Evolutionary conservation across 805 yeast genomes (phyloP).

Genomic region (Candida succiphila): DNA sequence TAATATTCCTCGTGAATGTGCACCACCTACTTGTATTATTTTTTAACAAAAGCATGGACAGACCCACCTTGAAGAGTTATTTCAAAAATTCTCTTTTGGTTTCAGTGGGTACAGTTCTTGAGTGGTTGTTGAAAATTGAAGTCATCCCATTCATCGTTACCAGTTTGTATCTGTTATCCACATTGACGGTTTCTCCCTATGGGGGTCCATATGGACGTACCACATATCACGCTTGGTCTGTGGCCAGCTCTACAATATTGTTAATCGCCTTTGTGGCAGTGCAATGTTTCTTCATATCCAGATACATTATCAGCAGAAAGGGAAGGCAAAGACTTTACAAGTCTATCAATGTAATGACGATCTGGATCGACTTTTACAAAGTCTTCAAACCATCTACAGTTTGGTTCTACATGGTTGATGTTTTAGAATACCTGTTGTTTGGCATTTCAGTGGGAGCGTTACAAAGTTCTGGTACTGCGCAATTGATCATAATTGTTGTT

Average conservation of each 20-base stretch:
- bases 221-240: slow-evolving; percentile 9
- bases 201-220: slow-evolving; percentile 7
- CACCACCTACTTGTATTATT: slow-evolving; percentile 3
- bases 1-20: slow-evolving; percentile 10
- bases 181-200: slow-evolving; percentile 7
- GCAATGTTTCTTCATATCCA: slow-evolving; percentile 24
- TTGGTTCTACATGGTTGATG: slow-evolving; percentile 28
- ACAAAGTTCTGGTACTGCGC: slow-evolving; percentile 33
- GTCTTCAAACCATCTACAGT: slow-evolving; percentile 32
- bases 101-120: slow-evolving; percentile 24
- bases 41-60: slow-evolving; percentile 2
- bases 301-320: slow-evolving; percentile 16
- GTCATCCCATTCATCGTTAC: slow-evolving; percentile 34
- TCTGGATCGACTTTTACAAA: slow-evolving; percentile 37
- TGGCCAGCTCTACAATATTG: slow-evolving; percentile 24
- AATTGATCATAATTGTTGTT: slow-evolving; percentile 27
- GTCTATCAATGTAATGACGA: slow-evolving; percentile 32
- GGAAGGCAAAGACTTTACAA: slow-evolving; percentile 29
- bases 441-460: slow-evolving; percentile 34
- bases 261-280: slow-evolving; percentile 23
- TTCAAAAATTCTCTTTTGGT: slow-evolving; percentile 14
- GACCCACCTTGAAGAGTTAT: slow-evolving; percentile 7
- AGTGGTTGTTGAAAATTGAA: slow-evolving; percentile 24
- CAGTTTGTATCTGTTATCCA: slow-evolving; percentile 18
- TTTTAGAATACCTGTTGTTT: slow-evolving; percentile 21